Percentiles rank a stretch among this genome's conserved stretches.
These are phyloP conservation scores for Stellera chamaejasme DNA, from an alignment of 345 rosid genomes.

Conservation along the genomic window DNA sequence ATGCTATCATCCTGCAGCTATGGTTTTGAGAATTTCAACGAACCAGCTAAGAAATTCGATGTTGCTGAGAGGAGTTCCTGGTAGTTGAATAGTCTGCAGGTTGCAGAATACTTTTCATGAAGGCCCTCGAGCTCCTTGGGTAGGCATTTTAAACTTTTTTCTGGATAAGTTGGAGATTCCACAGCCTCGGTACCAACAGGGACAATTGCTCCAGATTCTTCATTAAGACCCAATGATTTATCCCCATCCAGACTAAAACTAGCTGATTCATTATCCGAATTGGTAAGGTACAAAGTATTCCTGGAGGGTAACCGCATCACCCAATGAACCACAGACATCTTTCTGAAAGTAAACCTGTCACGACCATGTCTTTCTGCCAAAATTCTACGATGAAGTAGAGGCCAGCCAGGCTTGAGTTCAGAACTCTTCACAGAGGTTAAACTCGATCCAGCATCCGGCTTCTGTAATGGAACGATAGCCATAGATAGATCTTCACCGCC, in stretches of 20 bases:
- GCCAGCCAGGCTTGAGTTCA: conserved; percentile 78
- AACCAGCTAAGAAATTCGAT: conserved; percentile 59
- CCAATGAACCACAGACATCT: conserved; percentile 70
- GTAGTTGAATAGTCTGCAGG: conserved; percentile 68
- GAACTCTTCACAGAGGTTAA: conserved; percentile 43
- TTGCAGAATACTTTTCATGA: conserved; percentile 60
- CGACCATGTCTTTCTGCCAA: conserved; percentile 22
- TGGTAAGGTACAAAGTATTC: conserved; percentile 24
- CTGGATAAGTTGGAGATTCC: conserved; percentile 22
- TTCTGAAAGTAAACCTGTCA: conserved; percentile 31
- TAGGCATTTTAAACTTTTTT: conserved; percentile 23
- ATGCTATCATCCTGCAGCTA: conserved; percentile 7
- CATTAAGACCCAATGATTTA: conserved; percentile 26
- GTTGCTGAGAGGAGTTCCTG: conserved; percentile 73
- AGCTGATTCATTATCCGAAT: conserved; percentile 32
- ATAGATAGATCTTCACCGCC: conserved; percentile 29
- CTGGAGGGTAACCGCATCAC: conserved; percentile 48
- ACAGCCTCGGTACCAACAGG: conserved; percentile 25
- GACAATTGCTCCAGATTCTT: conserved; percentile 50
- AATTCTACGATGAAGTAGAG: conserved; percentile 49
- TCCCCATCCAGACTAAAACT: conserved; percentile 14
- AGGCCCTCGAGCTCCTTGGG: conserved; percentile 56
- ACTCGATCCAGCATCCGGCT: conserved; percentile 25
- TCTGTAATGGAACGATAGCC: conserved; percentile 50
- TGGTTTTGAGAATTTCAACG: conserved; percentile 16